Base-by-base conservation (phyloP, 345 rosid genomes). In the Citrus medica region DNA sequence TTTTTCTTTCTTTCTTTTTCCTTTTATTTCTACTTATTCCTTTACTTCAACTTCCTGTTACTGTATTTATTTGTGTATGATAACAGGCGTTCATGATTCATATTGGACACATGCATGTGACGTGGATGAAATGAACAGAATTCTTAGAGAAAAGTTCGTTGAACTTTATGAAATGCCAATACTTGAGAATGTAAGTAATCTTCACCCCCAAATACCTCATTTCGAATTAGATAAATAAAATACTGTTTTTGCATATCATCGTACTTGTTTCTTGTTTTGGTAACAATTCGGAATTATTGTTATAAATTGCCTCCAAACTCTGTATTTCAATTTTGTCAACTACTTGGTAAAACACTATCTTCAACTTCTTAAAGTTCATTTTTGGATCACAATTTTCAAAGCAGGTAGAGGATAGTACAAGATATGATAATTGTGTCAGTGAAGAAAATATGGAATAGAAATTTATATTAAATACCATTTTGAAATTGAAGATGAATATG, bases 61-160 rank as follows among this genome's bases (percentile, higher is more conserved):
- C 74, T 53, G 42, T 46, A 48, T 42, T 32, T 72, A 61, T 46
- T 46, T 79, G 55, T 60, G 25, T 75, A 48, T 82, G 86, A 74
- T 53, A 78, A 76, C 92, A 94, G 98, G 99, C 78, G 99, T 97
- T 77, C 99, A 97, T 74, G 99, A 97, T 89, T 97, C 99, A 22
- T 97, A 89, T 69, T 97, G 99, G 99, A 97, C 98, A 1, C 99
- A 97, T 86, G 99, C 98, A n/a, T 89, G 98, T 81, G 93, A 97
- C 64, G 98, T 94, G 81, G 98, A 97, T 82, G 82, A 76, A 84
- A 77, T 97, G 89, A 97, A 93, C 88, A 83, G 40, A 82, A 93
- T 93, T 86, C 84, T 97, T 71, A 83, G 99, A 72, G 94, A 97
- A 87, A 94, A 97, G 78, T 97, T 97, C 56, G 93, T 97, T 67